Conservation (phyloP, 73 alveolate genomes). For the Loxodes magnus region DNA sequence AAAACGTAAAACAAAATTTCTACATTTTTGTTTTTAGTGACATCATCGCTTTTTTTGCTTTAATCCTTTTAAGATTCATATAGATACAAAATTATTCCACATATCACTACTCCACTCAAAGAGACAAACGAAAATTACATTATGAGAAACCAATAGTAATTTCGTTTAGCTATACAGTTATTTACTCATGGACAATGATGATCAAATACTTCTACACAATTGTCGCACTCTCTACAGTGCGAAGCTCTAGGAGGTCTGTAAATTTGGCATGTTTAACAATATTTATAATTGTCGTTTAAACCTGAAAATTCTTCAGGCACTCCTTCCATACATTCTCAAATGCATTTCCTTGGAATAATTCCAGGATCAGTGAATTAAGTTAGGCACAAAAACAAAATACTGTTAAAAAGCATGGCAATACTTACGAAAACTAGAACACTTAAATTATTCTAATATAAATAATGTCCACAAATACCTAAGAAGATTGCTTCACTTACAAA, state of each 20-base stretch:
- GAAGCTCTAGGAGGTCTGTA: conserved; percentile 85
- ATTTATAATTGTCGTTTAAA: conserved; percentile 25
- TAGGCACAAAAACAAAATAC: conserved; percentile 20
- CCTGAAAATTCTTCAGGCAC: conserved; percentile 7
- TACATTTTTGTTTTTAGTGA: too few species aligned
- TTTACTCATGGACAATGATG: conserved; percentile 95
- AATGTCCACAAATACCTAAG: conserved; percentile 25
- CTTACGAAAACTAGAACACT: conserved; percentile 17
- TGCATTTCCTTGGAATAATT: conserved; percentile 34
- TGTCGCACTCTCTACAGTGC: conserved; percentile 92
- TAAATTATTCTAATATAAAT: conserved; percentile 20
- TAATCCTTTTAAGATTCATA: too few species aligned
- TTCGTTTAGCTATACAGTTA: conserved; percentile 87
- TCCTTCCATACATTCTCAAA: conserved; percentile 19
- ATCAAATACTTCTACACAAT: conserved; percentile 90
- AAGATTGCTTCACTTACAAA: conserved; percentile 19
- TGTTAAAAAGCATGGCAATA: conserved; percentile 15
- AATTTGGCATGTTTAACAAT: conserved; percentile 85
- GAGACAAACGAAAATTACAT: too few species aligned
- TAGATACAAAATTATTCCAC: too few species aligned
- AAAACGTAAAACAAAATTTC: too few species aligned
- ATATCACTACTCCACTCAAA: too few species aligned
- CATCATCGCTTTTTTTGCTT: too few species aligned
- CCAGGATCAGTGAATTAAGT: conserved; percentile 48
- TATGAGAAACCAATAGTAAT: conserved; percentile 26